phyloP scores from a whole-genome alignment of 345 rosid species.

The Brassica carinata region DNA sequence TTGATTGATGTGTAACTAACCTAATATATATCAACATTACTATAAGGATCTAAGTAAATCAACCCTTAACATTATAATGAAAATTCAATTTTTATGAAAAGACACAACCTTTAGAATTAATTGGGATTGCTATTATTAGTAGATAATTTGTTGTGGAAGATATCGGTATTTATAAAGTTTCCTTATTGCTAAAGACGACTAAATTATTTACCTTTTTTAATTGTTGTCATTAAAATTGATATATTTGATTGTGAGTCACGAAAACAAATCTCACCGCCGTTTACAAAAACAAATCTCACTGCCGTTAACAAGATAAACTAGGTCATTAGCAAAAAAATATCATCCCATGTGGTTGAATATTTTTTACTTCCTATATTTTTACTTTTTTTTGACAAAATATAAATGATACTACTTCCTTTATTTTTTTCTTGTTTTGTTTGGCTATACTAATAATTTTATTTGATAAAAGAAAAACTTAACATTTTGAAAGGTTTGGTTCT shows the following conservation, averaged over 20 bases:
- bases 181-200: not conserved
- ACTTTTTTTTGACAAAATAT: not conserved
- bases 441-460: not conserved
- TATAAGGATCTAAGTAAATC: too few relatives aligned
- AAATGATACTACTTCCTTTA: not conserved
- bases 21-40: too few relatives aligned
- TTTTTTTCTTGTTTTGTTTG: not conserved
- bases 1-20: too few relatives aligned
- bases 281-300: not conserved
- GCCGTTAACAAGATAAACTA: not conserved
- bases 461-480: not conserved
- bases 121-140: too few relatives aligned
- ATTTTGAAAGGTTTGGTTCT: too few relatives aligned
- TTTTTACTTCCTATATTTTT: not conserved
- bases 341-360: not conserved
- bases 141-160: not conserved
- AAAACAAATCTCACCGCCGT: not conserved
- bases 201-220: not conserved
- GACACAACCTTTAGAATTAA: too few relatives aligned
- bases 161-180: not conserved
- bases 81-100: too few relatives aligned
- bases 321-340: not conserved
- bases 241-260: not conserved
- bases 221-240: not conserved
- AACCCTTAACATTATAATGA: too few relatives aligned